Evolutionary conservation across 257 asterid species (phyloP).

Genomic region (Solanum chaucha): DNA sequence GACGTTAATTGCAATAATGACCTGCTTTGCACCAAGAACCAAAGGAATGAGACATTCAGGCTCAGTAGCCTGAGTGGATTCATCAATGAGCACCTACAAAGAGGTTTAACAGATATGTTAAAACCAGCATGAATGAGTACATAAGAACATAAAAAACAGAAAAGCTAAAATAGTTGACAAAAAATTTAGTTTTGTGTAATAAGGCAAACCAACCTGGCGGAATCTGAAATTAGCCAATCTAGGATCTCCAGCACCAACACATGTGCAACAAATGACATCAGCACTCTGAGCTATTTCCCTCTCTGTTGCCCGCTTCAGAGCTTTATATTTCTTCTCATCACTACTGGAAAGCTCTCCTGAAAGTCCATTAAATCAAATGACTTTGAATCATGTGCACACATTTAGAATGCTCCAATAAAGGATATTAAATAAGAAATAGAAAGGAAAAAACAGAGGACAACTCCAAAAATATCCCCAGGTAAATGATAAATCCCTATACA

Average conservation of each 20-base stretch:
- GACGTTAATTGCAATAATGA: constrained; percentile 8
- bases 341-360: constrained; percentile 97
- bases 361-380: constrained; percentile 3
- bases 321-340: constrained; percentile 92
- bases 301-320: constrained; percentile 92
- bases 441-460: not conserved
- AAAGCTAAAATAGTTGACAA: not conserved
- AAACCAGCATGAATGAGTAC: not conserved
- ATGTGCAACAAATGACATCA: constrained; percentile 98
- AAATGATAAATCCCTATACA: not conserved
- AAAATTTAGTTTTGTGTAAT: not conserved
- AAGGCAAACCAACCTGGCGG: constrained; percentile 57
- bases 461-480: not conserved
- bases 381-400: not conserved
- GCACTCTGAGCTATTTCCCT: constrained; percentile 99
- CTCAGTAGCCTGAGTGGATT: constrained; percentile 96
- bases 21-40: constrained; percentile 99
- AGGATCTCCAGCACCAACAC: constrained; percentile 99
- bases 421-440: not conserved
- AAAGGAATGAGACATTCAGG: constrained; percentile 98
- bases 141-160: not conserved
- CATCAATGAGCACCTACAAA: constrained; percentile 89
- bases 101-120: not conserved
- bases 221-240: constrained; percentile 91
- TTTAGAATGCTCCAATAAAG: not conserved